Conservation (phyloP, 2,329 filamentous ascomycete genomes). For the Claviceps spartinae region DNA sequence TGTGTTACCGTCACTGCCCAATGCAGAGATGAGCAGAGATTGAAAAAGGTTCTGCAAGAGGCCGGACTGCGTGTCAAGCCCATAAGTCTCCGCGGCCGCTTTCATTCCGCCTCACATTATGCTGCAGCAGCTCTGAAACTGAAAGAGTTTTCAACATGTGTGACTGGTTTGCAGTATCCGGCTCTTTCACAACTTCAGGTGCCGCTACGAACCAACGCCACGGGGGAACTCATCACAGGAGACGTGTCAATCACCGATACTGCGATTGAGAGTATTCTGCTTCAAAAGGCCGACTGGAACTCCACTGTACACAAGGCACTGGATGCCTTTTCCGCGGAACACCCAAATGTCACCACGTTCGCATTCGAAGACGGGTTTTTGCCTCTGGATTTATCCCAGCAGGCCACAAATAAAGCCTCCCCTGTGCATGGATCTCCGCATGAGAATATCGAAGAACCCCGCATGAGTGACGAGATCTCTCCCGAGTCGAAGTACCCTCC, state of each 20-base stretch:
- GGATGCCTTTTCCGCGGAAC: not conserved
- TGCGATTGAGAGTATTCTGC: not conserved
- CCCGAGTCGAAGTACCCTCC: not conserved
- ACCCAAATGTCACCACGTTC: not conserved
- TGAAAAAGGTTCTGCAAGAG: not conserved
- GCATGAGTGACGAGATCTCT: not conserved
- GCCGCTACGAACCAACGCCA: not conserved
- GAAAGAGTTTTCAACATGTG: not conserved
- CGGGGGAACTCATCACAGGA: not conserved
- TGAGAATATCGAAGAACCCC: not conserved
- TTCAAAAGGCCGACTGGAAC: not conserved
- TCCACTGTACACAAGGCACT: not conserved
- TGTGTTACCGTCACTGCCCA: not conserved
- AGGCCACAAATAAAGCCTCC: not conserved
- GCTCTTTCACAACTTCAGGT: not conserved
- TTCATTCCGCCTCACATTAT: not conserved
- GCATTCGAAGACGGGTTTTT: not conserved
- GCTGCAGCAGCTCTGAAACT: not conserved
- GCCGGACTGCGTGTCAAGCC: not conserved
- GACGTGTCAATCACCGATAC: not conserved
- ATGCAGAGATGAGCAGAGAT: not conserved
- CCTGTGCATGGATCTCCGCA: not conserved
- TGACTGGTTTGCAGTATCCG: not conserved
- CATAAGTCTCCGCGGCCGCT: not conserved
- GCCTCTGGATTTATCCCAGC: not conserved